phyloP scores from a whole-genome alignment of 1,284 basidiomycete genomes.

The Ceratobasidium sp. region DNA sequence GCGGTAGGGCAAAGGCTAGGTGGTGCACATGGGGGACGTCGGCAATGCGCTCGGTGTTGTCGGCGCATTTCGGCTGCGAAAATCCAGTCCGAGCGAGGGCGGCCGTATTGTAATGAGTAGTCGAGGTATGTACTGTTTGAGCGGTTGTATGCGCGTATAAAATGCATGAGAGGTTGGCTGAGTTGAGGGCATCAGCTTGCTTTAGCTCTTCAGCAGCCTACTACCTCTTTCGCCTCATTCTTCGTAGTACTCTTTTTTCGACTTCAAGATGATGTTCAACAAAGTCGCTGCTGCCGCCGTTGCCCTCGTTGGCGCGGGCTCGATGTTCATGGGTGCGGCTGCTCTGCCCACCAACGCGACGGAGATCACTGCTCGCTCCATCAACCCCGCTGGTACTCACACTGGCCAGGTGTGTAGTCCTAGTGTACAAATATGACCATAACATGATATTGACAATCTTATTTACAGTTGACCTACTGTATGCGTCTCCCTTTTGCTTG shows the following conservation, averaged over 20 bases:
- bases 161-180: background rate
- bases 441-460: background rate
- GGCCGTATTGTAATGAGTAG: background rate
- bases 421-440: background rate
- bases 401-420: constrained; percentile 36
- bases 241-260: background rate
- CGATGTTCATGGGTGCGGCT: constrained; percentile 2
- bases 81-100: background rate
- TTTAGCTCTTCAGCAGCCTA: background rate
- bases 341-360: constrained; percentile 30
- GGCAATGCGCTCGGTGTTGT: constrained; percentile 11
- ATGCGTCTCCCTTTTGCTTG: background rate
- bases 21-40: constrained; percentile 18
- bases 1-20: background rate
- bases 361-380: constrained; percentile 4
- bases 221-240: background rate
- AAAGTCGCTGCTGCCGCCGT: constrained; percentile 1
- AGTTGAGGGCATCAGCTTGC: background rate
- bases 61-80: constrained; percentile 9
- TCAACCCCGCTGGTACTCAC: constrained; percentile 28
- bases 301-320: constrained; percentile 7
- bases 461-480: constrained; percentile 35
- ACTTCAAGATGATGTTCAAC: constrained; percentile 29
- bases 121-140: no score
- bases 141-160: constrained; percentile 20